Conservation (phyloP, 768 basidiomycete species). For the Cytidiella melzeri region DNA sequence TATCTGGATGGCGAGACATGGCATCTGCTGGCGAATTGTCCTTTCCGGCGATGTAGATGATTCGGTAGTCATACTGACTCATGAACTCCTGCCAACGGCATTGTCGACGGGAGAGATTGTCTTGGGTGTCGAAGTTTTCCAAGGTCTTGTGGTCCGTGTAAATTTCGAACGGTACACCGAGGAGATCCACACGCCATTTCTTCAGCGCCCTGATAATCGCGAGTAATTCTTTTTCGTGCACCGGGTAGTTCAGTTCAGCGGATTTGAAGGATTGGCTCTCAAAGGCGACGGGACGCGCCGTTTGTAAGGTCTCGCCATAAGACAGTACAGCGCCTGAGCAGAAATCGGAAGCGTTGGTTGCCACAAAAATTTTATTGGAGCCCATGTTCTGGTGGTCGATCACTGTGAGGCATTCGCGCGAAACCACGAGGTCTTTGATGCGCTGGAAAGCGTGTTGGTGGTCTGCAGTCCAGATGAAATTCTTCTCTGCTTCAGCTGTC, state of each 20-base stretch:
- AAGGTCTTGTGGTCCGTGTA: conserved; percentile 35
- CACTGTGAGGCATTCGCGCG: conserved; percentile 21
- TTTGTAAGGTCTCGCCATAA: conserved; percentile 27
- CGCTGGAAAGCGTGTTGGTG: conserved; percentile 31
- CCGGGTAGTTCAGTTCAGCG: conserved; percentile 32
- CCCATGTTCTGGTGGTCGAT: conserved; percentile 29
- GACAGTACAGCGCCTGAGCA: conserved; percentile 27
- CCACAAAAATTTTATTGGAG: conserved; percentile 29
- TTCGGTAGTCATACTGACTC: conserved; percentile 28
- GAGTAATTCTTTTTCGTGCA: conserved; percentile 34
- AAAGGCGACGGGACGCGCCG: conserved; percentile 29
- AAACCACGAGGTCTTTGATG: conserved; percentile 25
- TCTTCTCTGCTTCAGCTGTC: conserved; percentile 14
- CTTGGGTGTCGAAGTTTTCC: conserved; percentile 27
- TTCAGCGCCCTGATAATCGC: conserved; percentile 28
- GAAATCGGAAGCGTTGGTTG: conserved; percentile 26
- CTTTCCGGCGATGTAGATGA: conserved; percentile 33
- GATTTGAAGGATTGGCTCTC: no score
- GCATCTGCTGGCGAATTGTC: conserved; percentile 37
- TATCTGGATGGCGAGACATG: conserved; percentile 26
- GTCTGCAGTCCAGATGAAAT: conserved; percentile 23
- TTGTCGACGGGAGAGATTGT: conserved; percentile 29
- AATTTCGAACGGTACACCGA: conserved; percentile 21
- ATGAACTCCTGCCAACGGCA: conserved; percentile 36
- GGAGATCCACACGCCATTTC: conserved; percentile 18